phyloP scores from a whole-genome alignment of 208 protist genomes.

The Trypanosoma avium region DNA sequence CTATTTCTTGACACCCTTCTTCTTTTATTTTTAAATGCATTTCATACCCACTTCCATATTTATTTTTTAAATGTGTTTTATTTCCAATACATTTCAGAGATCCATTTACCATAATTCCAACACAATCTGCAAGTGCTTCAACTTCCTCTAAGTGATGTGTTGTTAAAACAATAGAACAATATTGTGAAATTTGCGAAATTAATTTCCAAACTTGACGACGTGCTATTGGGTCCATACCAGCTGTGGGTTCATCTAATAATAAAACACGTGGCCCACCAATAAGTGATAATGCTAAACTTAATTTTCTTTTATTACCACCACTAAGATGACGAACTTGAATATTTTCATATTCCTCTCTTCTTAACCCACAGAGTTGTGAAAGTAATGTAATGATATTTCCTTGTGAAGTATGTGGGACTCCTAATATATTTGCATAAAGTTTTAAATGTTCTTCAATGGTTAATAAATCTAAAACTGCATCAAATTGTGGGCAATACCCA shows the following conservation, averaged over 20 bases:
- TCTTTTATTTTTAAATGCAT: slow-evolving; percentile 39
- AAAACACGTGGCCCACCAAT: slow-evolving; percentile 71
- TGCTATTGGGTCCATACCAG: slow-evolving; percentile 86
- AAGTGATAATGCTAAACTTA: slow-evolving; percentile 77
- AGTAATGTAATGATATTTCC: slow-evolving; percentile 33
- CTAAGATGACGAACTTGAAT: slow-evolving; percentile 38
- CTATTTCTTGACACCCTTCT: background rate
- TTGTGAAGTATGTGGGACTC: slow-evolving; percentile 21
- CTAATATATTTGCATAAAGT: slow-evolving; percentile 80
- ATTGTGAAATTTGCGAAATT: slow-evolving; percentile 48
- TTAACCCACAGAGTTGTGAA: slow-evolving; percentile 42
- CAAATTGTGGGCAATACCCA: slow-evolving; percentile 97
- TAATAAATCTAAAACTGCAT: slow-evolving; percentile 90
- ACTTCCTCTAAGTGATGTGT: slow-evolving; percentile 94
- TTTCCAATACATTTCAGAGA: slow-evolving; percentile 85
- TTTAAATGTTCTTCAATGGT: slow-evolving; percentile 92
- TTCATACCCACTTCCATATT: slow-evolving; percentile 75
- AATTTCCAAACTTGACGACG: slow-evolving; percentile 75
- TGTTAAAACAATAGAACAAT: slow-evolving; percentile 83
- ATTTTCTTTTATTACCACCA: slow-evolving; percentile 88
- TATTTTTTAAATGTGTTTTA: slow-evolving; percentile 81
- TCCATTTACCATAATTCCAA: slow-evolving; percentile 91
- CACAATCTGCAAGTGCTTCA: slow-evolving; percentile 76
- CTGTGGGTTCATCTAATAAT: slow-evolving; percentile 87
- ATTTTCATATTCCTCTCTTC: slow-evolving; percentile 32